These are phyloP conservation scores for Chlamydomonas reinhardtii DNA, from an alignment of 163 green algal species.

Conservation along the genomic window DNA sequence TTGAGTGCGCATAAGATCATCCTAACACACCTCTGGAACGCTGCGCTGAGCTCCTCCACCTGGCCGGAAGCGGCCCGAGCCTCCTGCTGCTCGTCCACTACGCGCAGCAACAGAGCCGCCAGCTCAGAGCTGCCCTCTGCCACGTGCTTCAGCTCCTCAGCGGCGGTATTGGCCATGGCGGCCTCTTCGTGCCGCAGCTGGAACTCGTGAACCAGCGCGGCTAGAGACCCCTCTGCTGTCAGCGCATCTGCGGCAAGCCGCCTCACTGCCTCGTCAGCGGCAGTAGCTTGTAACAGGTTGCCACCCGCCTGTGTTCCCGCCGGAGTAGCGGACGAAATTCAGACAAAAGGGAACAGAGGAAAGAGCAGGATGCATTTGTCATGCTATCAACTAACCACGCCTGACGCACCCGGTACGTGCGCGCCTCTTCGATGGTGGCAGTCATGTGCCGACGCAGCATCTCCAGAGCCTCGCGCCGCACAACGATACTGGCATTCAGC, in stretches of 20 bases:
- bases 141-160: constrained; percentile 29
- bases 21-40: neutral
- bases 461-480: constrained; percentile 4
- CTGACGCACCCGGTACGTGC: constrained; percentile 9
- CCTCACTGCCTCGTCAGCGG: constrained; percentile 26
- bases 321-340: too few species aligned
- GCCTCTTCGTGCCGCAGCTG: constrained; percentile 26
- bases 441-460: constrained; percentile 8
- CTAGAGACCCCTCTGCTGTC: neutral
- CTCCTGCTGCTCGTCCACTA: constrained; percentile 23
- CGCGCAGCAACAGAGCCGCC: neutral
- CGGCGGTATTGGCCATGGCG: neutral
- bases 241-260: constrained; percentile 17
- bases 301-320: constrained; percentile 17
- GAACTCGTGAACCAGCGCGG: constrained; percentile 1
- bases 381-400: neutral
- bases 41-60: neutral
- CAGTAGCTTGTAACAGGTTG: constrained; percentile 13
- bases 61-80: neutral
- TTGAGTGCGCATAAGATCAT: neutral
- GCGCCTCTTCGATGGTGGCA: neutral
- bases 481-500: neutral
- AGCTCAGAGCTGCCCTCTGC: constrained; percentile 19
- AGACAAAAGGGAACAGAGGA: too few species aligned
- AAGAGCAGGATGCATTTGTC: too few species aligned